phyloP scores from a whole-genome alignment of 192 early-diverging fungal genomes.

The Rhizophagus clarus region DNA sequence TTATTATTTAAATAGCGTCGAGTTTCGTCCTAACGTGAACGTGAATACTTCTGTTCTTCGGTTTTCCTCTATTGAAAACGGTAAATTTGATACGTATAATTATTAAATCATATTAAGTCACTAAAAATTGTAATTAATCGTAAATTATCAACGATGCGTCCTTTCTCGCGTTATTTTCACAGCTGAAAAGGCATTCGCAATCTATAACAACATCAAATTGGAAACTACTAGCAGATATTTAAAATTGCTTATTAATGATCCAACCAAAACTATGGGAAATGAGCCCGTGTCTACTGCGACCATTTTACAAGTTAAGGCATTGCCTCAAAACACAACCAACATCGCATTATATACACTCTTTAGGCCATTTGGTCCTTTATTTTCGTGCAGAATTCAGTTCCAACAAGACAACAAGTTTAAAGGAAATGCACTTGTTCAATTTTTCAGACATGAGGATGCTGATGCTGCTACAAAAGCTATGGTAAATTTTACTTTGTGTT shows the following conservation, averaged over 20 bases:
- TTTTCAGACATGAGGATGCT: conserved; percentile 36
- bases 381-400: conserved; percentile 30
- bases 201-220: conserved; percentile 38
- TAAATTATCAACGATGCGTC: not conserved
- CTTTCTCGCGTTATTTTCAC: not conserved
- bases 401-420: conserved; percentile 29
- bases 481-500: conserved; percentile 36
- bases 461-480: conserved; percentile 32
- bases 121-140: not conserved
- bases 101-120: not conserved
- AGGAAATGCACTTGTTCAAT: conserved; percentile 43
- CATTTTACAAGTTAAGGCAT: conserved; percentile 41
- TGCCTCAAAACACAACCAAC: conserved; percentile 36
- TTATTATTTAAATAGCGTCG: conserved; percentile 1
- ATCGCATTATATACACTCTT: conserved; percentile 39
- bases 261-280: conserved; percentile 9
- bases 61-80: conserved; percentile 37
- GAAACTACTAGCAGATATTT: conserved; percentile 31
- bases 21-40: not conserved
- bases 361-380: conserved; percentile 47
- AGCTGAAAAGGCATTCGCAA: conserved; percentile 49
- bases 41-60: conserved; percentile 29
- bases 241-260: conserved; percentile 35
- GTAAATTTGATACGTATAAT: conserved; percentile 17
- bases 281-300: conserved; percentile 35